Percentiles rank a stretch among this genome's conserved stretches.
phyloP scores from a whole-genome alignment of 768 basidiomycete species.

The Melanogaster broomeanus region DNA sequence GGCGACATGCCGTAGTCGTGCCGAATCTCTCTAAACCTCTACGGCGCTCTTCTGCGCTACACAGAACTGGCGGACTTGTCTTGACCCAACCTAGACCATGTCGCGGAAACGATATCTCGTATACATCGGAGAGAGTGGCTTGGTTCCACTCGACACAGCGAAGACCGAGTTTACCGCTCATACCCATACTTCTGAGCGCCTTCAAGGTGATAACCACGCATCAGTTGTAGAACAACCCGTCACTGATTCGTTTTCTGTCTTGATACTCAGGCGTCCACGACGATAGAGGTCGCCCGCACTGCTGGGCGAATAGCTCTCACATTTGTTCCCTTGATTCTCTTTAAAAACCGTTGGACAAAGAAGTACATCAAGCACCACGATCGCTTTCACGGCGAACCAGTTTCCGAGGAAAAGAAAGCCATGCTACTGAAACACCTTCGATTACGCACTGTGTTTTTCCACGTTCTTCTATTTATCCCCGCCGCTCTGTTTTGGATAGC shows the following conservation, averaged over 20 bases:
- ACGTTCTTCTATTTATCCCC: constrained; percentile 62
- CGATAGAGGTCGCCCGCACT: constrained; percentile 69
- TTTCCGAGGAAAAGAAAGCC: constrained; percentile 55
- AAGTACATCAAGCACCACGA: constrained; percentile 50
- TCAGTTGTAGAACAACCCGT: not conserved
- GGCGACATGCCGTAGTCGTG: not conserved
- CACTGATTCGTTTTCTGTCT: not conserved
- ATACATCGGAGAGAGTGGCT: constrained; percentile 7
- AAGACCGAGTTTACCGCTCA: constrained; percentile 38
- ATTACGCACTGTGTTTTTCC: constrained; percentile 49
- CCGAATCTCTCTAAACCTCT: not conserved
- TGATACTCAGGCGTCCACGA: constrained; percentile 63
- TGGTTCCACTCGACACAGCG: constrained; percentile 44
- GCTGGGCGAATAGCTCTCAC: constrained; percentile 73
- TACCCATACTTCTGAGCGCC: constrained; percentile 58
- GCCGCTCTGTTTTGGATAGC: constrained; percentile 64
- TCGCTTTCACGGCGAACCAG: constrained; percentile 41
- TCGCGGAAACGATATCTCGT: constrained; percentile 4
- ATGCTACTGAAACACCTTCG: constrained; percentile 50
- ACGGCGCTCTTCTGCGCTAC: not conserved
- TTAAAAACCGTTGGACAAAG: constrained; percentile 56
- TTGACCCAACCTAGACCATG: constrained; percentile 1
- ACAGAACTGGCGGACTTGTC: constrained; percentile 6
- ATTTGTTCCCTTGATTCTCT: constrained; percentile 66
- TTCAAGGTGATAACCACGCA: constrained; percentile 51